Percentiles rank a stretch among this genome's conserved stretches.
phyloP scores from a whole-genome alignment of 106 monocot species.

The Triglochin maritima region DNA sequence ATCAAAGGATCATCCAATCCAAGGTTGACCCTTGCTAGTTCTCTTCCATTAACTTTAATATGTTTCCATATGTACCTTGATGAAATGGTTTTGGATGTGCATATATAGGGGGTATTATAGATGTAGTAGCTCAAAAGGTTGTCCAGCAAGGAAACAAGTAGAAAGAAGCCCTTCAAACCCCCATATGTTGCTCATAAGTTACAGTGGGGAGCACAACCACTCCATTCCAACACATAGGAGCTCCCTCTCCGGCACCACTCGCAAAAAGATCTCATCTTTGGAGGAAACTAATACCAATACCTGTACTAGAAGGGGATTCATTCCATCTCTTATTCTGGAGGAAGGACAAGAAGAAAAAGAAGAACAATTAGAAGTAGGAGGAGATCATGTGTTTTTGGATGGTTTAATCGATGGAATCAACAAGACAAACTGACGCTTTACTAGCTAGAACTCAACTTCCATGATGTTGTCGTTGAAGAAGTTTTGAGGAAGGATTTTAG shows the following conservation, averaged over 20 bases:
- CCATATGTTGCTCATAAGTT: conserved; percentile 53
- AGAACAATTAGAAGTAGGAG: too few species aligned
- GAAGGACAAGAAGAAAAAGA: too few species aligned
- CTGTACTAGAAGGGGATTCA: too few species aligned
- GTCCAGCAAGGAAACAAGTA: conserved; percentile 73
- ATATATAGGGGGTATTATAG: conserved; percentile 68
- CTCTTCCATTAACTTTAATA: neutral
- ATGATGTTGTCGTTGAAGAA: too few species aligned
- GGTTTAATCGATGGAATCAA: too few species aligned
- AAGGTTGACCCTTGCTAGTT: conserved; percentile 20
- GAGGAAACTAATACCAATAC: too few species aligned
- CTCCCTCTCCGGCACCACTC: conserved; percentile 73
- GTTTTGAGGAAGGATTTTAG: too few species aligned
- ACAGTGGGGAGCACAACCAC: conserved; percentile 90
- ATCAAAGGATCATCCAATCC: conserved; percentile 94
- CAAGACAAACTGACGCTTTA: too few species aligned
- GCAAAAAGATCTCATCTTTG: conserved; percentile 20
- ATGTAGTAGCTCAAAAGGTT: conserved; percentile 89
- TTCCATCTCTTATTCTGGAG: too few species aligned
- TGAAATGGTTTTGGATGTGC: neutral
- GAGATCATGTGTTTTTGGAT: too few species aligned
- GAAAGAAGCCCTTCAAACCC: conserved; percentile 64
- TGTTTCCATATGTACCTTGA: neutral
- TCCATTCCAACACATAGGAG: conserved; percentile 77
- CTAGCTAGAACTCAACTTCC: too few species aligned